These are phyloP conservation scores for Quercus lobata DNA, from an alignment of 331 rosid genomes.

Conservation along the genomic window DNA sequence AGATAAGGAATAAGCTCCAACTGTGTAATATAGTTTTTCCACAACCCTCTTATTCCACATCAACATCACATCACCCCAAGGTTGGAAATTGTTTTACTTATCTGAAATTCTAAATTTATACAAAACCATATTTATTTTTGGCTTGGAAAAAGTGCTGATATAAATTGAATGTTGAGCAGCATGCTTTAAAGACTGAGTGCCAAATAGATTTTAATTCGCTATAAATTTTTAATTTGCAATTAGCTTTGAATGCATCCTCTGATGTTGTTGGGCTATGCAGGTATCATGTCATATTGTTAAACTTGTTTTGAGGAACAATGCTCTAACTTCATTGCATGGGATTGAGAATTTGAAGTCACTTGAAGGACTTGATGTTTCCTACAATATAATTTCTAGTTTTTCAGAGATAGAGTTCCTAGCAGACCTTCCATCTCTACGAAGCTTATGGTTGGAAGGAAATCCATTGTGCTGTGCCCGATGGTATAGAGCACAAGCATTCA, in stretches of 20 bases:
- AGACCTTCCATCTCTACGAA: slow-evolving; percentile 61
- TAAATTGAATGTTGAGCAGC: background rate
- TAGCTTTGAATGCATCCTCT: slow-evolving; percentile 51
- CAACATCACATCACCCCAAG: too few relatives aligned
- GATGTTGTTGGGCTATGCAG: slow-evolving; percentile 77
- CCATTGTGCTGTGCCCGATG: slow-evolving; percentile 95
- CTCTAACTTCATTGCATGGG: slow-evolving; percentile 87
- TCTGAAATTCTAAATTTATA: background rate
- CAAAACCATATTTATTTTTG: too few relatives aligned
- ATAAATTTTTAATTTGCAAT: slow-evolving; percentile 25
- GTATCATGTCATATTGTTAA: slow-evolving; percentile 77
- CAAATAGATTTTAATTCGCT: slow-evolving; percentile 16
- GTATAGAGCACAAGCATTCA: slow-evolving; percentile 88
- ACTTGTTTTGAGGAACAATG: slow-evolving; percentile 99
- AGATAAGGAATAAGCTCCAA: too few relatives aligned
- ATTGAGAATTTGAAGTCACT: slow-evolving; percentile 98
- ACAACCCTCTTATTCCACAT: too few relatives aligned
- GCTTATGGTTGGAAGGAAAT: slow-evolving; percentile 96
- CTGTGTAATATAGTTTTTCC: too few relatives aligned
- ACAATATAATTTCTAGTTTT: slow-evolving; percentile 93
- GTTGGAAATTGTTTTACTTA: background rate
- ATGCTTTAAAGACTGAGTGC: slow-evolving; percentile 15
- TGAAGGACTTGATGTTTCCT: slow-evolving; percentile 98
- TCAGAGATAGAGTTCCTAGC: slow-evolving; percentile 74
- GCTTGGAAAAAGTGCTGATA: background rate